phyloP scores from a whole-genome alignment of 805 yeast species.

The Kuraishia borneana region DNA sequence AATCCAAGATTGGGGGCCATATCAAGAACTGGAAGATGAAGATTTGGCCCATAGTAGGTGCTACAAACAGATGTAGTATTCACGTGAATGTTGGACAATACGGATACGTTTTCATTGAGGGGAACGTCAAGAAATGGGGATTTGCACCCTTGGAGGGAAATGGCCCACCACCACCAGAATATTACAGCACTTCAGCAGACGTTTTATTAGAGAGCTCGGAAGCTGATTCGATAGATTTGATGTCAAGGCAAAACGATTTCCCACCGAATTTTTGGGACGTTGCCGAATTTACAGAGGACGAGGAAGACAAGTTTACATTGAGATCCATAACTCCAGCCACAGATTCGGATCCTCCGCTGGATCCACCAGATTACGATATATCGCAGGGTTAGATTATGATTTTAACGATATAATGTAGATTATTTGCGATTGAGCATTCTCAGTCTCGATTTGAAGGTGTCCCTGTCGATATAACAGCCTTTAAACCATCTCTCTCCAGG shows the following conservation, averaged over 20 bases:
- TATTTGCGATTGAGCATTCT: constrained; percentile 21
- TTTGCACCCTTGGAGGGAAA: constrained; percentile 84
- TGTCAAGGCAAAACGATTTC: constrained; percentile 26
- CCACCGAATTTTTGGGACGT: constrained; percentile 47
- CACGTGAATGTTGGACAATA: constrained; percentile 84
- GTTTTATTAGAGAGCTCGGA: constrained; percentile 58
- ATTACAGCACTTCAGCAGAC: constrained; percentile 70
- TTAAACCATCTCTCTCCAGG: constrained; percentile 55
- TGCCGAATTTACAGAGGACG: constrained; percentile 22
- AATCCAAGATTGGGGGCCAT: constrained; percentile 74
- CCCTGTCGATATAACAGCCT: constrained; percentile 69
- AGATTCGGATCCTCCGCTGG: constrained; percentile 15
- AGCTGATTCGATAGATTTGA: constrained; percentile 36
- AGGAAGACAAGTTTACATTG: constrained; percentile 25
- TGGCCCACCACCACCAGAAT: constrained; percentile 90
- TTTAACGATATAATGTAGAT: constrained; percentile 1
- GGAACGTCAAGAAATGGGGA: constrained; percentile 92
- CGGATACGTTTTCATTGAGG: constrained; percentile 87
- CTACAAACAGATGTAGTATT: constrained; percentile 70
- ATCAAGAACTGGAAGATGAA: constrained; percentile 59
- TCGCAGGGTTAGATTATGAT: not conserved
- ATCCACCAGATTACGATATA: constrained; percentile 30
- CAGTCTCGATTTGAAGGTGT: constrained; percentile 53
- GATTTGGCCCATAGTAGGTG: constrained; percentile 83
- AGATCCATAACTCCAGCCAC: constrained; percentile 2